phyloP scores from a whole-genome alignment of 495 filamentous ascomycete species.

The Penicillium dipodomyicola region DNA sequence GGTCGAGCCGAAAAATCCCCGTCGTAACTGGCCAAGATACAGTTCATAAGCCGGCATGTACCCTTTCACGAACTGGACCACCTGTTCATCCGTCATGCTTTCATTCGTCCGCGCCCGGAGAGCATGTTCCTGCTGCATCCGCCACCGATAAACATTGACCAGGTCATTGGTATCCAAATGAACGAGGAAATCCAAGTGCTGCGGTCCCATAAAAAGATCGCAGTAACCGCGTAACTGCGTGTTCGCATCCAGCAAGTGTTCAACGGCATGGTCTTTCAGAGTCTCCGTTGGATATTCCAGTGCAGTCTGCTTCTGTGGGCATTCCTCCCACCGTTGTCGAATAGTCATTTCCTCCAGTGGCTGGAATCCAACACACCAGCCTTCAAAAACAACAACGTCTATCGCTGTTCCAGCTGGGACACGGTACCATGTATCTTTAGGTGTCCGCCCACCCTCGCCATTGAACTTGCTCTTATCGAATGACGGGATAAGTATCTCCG shows the following conservation, averaged over 20 bases:
- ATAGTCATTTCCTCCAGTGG: constrained; percentile 8
- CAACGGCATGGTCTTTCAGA: constrained; percentile 16
- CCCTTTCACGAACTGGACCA: constrained; percentile 16
- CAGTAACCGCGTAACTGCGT: constrained; percentile 14
- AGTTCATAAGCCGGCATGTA: constrained; percentile 25
- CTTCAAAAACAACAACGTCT: constrained; percentile 21
- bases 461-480: constrained; percentile 25
- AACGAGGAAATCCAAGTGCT: constrained; percentile 17
- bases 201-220: constrained; percentile 18
- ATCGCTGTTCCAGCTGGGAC: constrained; percentile 5
- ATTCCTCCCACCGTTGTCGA: constrained; percentile 8
- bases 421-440: constrained; percentile 10
- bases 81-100: constrained; percentile 19
- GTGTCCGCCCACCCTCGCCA: constrained; percentile 19
- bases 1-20: constrained; percentile 1
- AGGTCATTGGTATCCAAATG: constrained; percentile 21
- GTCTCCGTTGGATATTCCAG: constrained; percentile 11
- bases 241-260: constrained; percentile 15
- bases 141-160: constrained; percentile 22
- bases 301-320: not conserved
- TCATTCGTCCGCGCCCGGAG: constrained; percentile 2
- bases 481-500: constrained; percentile 14
- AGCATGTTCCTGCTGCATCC: constrained; percentile 20
- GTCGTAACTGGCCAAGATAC: constrained; percentile 15
- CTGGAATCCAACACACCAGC: constrained; percentile 24